Base-by-base conservation (phyloP, 192 early-diverging fungal genomes). In the Chytriomyces confervae region DNA sequence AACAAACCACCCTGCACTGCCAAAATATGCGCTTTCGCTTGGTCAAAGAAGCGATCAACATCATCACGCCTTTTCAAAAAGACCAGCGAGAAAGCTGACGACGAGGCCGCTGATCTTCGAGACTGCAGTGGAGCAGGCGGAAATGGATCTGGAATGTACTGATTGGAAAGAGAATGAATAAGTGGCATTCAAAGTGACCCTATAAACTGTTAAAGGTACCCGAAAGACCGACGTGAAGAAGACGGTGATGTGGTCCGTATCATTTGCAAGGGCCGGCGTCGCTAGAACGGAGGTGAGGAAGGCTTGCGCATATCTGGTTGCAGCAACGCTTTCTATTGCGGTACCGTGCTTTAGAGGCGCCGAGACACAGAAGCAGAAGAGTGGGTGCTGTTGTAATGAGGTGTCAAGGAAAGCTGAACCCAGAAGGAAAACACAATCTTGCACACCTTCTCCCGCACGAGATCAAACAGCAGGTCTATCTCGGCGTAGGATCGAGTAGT, bases 51-150 rank as follows among this genome's bases (percentile, higher is more conserved):
- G 50, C 50, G 50, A 61, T 71, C 69, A 27, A 61, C 49, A 44
- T 71, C 69, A 29, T 71, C 69, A 4, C 8, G 47, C 27, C 57
- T 71, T 44, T 71, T 50, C 18, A 51, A 71, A 71, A 71, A 71
- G 49, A 71, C 69, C 5, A 71, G 50, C 18, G 69, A 20, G 50
- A 71, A 57, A 11, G 69, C 50, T 16, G 47, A 57, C 1, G 69
- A 16, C 18, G 67, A 50, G 16, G 67, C 10, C 18, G 63, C 20
- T 8, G 69, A 50, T 20, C 69, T 48, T 10, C 69, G 47, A 7
- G 69, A 51, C n/a, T 16, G 24, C 16, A 24, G 47, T 7, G 69
- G 50, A 6, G 69, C n/a, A 9, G 69, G 27, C 24, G 69, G 13
- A 8, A 61, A 48, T 13, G 69, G 27, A 36, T 51, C 49, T 27